Conservation (phyloP, 2,329 filamentous ascomycete genomes). For the Zasmidium cellare region DNA sequence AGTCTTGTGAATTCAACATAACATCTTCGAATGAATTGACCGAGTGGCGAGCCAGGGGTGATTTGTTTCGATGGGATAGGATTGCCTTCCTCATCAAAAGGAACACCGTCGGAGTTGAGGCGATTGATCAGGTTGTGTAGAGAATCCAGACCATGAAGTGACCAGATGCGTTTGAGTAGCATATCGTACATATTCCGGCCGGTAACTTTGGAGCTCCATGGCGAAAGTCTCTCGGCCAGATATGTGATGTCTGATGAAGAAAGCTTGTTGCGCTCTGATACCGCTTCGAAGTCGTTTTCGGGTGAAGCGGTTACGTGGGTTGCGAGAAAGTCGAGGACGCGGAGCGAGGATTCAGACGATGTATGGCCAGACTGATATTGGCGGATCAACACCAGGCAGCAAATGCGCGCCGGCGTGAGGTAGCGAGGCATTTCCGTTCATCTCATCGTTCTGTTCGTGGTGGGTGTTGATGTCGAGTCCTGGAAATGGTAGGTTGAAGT, state of each 20-base stretch:
- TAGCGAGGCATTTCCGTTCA: constrained; percentile 67
- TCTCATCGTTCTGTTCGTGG: constrained; percentile 3
- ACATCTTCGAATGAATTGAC: constrained; percentile 74
- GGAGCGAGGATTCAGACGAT: constrained; percentile 49
- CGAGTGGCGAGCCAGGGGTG: constrained; percentile 74
- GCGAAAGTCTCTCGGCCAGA: constrained; percentile 22
- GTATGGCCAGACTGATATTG: constrained; percentile 58
- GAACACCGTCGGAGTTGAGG: constrained; percentile 43
- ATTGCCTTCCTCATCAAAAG: constrained; percentile 46
- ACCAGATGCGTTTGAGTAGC: constrained; percentile 80
- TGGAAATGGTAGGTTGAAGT: not conserved
- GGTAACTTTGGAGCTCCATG: constrained; percentile 52
- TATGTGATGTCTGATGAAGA: constrained; percentile 14
- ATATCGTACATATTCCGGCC: constrained; percentile 85
- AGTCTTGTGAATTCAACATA: constrained; percentile 78
- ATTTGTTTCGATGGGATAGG: constrained; percentile 44
- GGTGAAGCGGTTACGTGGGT: constrained; percentile 54
- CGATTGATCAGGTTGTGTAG: constrained; percentile 65
- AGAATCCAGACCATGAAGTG: constrained; percentile 76
- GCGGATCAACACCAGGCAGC: constrained; percentile 75
- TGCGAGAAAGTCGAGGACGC: constrained; percentile 77
- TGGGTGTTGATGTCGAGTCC: not conserved
- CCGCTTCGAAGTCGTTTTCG: constrained; percentile 13
- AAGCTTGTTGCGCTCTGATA: constrained; percentile 18
- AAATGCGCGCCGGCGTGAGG: constrained; percentile 85